phyloP scores from a whole-genome alignment of 164 flowering plant genomes.

The Liriodendron chinense region DNA sequence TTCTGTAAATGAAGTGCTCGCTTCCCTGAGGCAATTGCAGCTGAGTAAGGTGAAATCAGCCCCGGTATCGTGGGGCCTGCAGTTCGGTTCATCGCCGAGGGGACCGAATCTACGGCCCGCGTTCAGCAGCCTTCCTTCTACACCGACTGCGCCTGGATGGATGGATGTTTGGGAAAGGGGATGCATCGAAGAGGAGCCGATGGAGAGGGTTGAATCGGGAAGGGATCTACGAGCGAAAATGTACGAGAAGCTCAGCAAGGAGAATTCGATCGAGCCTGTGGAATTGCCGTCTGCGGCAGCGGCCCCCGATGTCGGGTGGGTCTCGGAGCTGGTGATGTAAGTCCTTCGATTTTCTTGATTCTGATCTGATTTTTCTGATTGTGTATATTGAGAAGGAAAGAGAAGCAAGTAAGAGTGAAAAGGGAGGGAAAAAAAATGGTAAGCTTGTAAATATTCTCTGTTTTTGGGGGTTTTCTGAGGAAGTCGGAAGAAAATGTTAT shows the following conservation, averaged over 20 bases:
- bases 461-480: too few species aligned
- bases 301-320: constrained; percentile 73
- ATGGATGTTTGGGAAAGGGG: constrained; percentile 19
- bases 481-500: too few species aligned
- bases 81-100: constrained; percentile 15
- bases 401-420: too few species aligned
- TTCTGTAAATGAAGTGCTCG: constrained; percentile 50
- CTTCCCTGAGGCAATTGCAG: constrained; percentile 55
- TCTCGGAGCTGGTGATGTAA: constrained; percentile 66
- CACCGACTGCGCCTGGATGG: constrained; percentile 9
- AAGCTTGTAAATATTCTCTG: not conserved
- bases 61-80: constrained; percentile 39
- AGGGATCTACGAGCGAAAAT: constrained; percentile 54
- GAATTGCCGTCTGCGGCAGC: constrained; percentile 31
- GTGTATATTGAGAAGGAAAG: not conserved
- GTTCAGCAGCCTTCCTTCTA: constrained; percentile 51
- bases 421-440: not conserved
- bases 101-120: constrained; percentile 37
- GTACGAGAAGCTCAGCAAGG: constrained; percentile 62
- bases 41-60: constrained; percentile 50
- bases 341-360: not conserved
- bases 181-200: constrained; percentile 41
- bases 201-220: constrained; percentile 82
- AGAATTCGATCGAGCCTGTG: constrained; percentile 37
- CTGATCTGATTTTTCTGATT: not conserved